These are phyloP conservation scores for Clathrospora elynae DNA, from an alignment of 2,329 filamentous ascomycete genomes.

Conservation along the genomic window DNA sequence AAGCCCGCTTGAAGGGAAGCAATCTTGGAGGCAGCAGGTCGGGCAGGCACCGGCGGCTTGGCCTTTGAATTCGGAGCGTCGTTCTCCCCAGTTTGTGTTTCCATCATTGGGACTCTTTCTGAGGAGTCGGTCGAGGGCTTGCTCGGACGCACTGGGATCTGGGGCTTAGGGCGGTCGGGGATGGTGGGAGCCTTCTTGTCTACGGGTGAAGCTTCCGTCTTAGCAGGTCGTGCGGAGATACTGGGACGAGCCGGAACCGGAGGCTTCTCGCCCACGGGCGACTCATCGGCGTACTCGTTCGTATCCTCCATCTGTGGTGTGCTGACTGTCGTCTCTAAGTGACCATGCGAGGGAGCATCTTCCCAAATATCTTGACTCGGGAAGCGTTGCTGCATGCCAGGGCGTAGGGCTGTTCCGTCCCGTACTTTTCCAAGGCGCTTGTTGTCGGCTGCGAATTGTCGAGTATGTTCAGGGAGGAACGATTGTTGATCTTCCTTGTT, in stretches of 20 bases:
- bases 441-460: constrained; percentile 61
- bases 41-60: constrained; percentile 83
- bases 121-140: constrained; percentile 55
- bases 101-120: constrained; percentile 44
- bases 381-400: constrained; percentile 71
- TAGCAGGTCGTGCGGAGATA: constrained; percentile 44
- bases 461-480: constrained; percentile 53
- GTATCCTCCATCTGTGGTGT: constrained; percentile 58
- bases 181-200: constrained; percentile 60
- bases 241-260: constrained; percentile 36
- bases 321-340: constrained; percentile 75
- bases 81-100: constrained; percentile 30
- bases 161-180: constrained; percentile 66
- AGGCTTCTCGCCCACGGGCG: constrained; percentile 37
- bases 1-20: constrained; percentile 89
- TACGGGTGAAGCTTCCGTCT: constrained; percentile 52
- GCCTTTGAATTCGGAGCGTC: constrained; percentile 61
- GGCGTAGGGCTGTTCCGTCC: constrained; percentile 52
- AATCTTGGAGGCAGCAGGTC: constrained; percentile 83
- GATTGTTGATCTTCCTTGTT: constrained; percentile 49
- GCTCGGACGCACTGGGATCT: constrained; percentile 63
- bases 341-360: constrained; percentile 82
- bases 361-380: constrained; percentile 95
- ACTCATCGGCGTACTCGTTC: constrained; percentile 46
- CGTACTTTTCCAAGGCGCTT: constrained; percentile 61